Base-by-base conservation (phyloP, 2,329 filamentous ascomycete species). In the Calycina marina region DNA sequence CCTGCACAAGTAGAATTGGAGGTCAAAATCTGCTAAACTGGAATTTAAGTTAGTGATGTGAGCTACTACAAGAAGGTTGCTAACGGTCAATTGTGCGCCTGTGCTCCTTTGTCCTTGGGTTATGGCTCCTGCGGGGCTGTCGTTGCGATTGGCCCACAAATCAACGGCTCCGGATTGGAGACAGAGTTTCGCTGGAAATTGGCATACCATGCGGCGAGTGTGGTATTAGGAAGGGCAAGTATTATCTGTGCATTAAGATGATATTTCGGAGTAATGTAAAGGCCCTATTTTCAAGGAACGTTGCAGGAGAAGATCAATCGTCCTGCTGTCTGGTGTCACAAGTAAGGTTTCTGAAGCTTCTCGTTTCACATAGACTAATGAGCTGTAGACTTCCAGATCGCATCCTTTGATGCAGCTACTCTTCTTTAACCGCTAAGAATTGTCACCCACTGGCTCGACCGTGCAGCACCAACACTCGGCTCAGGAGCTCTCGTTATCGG, bases 181-280 rank as follows among this genome's bases (percentile, higher is more conserved):
- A 74, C 46, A 56, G 68, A 25, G 69, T 73, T 14, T 69, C 70
- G 4, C 72, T 96, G 50, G 88, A 96, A 62, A 86, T 88, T 40
- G 92, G 93, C 58, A 73, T 94, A 47, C 84, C 88, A 55, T 96
- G 88, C 69, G 74, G 79, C 54, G 68, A 72, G 51, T 94, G 86
- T 67, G 81, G 86, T 56, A 82, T 84, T 26, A 65, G 92, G 47
- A 90, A 81, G 24, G 88, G 88, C 32, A 77, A 84, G 44, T 76
- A 74, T 48, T 75, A 75, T 42, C 60, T 75, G 11, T 75, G 69
- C 56, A 69, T 68, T 49, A 63, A 62, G 49, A 62, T 75, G 62
- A 61, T 64, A 26, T 76, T 76, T 50, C 60, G 71, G 44, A 72
- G 69, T 47, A 72, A 67, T 40, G 70, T 68, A 35, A 73, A 73